Evolutionary conservation across 2,329 filamentous ascomycete species (phyloP).

Genomic region (Fusarium cyanostomum): DNA sequence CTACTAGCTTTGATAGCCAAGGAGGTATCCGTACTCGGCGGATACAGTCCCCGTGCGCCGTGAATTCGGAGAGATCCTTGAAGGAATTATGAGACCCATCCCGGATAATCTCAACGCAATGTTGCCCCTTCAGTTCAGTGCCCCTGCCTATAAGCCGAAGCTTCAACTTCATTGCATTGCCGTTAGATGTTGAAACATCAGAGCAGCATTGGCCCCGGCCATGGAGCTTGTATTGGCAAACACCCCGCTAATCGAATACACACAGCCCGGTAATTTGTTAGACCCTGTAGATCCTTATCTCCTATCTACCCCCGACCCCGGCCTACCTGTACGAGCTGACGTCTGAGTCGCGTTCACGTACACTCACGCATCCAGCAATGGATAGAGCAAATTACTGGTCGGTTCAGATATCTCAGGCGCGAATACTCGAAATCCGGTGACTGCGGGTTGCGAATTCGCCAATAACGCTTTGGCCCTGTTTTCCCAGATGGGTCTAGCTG

Average conservation of each 20-base stretch:
- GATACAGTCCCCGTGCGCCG: neutral
- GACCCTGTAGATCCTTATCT: neutral
- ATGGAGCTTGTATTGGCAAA: too few relatives aligned
- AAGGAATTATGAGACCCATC: neutral
- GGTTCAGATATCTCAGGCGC: neutral
- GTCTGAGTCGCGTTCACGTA: constrained; percentile 6
- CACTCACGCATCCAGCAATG: neutral
- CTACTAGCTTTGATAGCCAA: too few relatives aligned
- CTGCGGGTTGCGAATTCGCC: neutral
- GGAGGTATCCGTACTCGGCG: too few relatives aligned
- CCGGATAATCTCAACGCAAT: neutral
- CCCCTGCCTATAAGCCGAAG: constrained; percentile 1
- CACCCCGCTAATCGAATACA: constrained; percentile 23
- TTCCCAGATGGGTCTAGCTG: neutral
- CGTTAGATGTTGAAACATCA: too few relatives aligned
- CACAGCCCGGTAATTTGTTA: constrained; percentile 2
- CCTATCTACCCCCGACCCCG: neutral
- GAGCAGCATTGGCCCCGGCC: too few relatives aligned
- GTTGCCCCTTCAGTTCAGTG: neutral
- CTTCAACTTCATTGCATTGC: neutral
- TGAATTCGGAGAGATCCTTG: neutral
- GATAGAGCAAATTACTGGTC: constrained; percentile 3
- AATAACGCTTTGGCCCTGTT: neutral
- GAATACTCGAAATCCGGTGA: neutral
- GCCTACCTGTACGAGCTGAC: neutral